Evolutionary conservation across 2,329 filamentous ascomycete species (phyloP).

Genomic region (Ophiostoma novo-ulmi): DNA sequence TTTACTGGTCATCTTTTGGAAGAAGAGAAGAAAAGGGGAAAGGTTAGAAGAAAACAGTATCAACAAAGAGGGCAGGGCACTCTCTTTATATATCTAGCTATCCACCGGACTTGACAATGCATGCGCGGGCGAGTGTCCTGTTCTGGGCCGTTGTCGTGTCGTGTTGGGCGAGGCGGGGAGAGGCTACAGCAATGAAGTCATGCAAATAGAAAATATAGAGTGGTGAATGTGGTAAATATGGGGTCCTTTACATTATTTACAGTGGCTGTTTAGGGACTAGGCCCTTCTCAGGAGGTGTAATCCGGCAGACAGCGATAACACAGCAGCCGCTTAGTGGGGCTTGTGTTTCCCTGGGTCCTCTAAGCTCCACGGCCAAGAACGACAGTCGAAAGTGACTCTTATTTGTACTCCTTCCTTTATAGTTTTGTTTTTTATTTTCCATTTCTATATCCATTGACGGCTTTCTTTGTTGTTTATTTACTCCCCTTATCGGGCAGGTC

Average conservation of each 20-base stretch:
- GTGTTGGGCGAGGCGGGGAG: slow-evolving; percentile 11
- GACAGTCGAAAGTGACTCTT: not conserved
- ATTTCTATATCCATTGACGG: not conserved
- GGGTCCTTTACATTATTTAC: slow-evolving; percentile 22
- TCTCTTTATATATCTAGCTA: not conserved
- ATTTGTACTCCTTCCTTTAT: not conserved
- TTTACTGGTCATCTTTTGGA: slow-evolving; percentile 51
- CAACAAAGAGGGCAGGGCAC: not conserved
- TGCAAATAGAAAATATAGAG: slow-evolving; percentile 1
- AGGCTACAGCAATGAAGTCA: slow-evolving; percentile 12
- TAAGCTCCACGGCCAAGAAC: not conserved
- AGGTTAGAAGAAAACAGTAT: not conserved
- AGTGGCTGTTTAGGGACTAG: slow-evolving; percentile 20
- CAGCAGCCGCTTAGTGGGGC: not conserved
- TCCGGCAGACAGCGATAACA: not conserved
- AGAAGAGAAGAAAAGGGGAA: not conserved
- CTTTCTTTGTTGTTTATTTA: not conserved
- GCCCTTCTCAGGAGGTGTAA: not conserved
- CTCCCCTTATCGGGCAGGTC: not conserved
- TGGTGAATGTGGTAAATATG: not conserved
- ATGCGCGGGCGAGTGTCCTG: not conserved
- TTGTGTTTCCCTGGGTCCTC: not conserved
- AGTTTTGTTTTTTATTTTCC: not conserved
- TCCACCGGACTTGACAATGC: not conserved
- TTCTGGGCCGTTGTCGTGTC: not conserved